Conservation (phyloP, 2,329 filamentous ascomycete species). For the Shiraia sp. region DNA sequence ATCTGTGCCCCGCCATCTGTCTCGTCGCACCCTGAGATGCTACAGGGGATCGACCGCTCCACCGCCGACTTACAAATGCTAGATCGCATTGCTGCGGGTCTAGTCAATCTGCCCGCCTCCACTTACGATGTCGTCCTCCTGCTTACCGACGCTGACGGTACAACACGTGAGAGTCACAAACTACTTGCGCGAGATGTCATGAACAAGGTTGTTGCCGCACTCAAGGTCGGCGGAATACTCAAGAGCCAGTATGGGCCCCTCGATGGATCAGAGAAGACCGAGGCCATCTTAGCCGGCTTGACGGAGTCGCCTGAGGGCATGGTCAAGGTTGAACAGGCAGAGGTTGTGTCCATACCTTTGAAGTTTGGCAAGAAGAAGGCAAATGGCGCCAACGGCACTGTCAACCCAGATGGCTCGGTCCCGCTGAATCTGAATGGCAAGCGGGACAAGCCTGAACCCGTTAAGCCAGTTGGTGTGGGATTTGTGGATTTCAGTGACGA, state of each 20-base stretch:
- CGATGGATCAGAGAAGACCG: slow-evolving; percentile 61
- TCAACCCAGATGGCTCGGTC: slow-evolving; percentile 44
- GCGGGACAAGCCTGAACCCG: slow-evolving; percentile 46
- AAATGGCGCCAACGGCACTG: slow-evolving; percentile 24
- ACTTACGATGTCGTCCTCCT: slow-evolving; percentile 87
- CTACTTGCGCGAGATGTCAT: slow-evolving; percentile 72
- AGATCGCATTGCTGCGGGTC: slow-evolving; percentile 81
- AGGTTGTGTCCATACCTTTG: slow-evolving; percentile 63
- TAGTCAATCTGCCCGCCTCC: slow-evolving; percentile 73
- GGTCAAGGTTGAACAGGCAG: slow-evolving; percentile 69
- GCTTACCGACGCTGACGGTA: slow-evolving; percentile 75
- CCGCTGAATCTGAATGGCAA: slow-evolving; percentile 46
- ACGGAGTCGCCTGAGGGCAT: slow-evolving; percentile 67
- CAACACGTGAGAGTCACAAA: slow-evolving; percentile 61
- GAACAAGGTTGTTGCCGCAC: slow-evolving; percentile 67
- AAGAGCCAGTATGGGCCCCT: slow-evolving; percentile 70
- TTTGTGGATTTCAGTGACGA: slow-evolving; percentile 68
- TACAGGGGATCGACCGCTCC: slow-evolving; percentile 73
- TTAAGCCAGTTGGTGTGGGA: slow-evolving; percentile 40
- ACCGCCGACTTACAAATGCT: slow-evolving; percentile 95
- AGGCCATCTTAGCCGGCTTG: slow-evolving; percentile 83
- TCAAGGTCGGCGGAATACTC: slow-evolving; percentile 71
- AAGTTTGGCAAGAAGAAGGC: slow-evolving; percentile 67
- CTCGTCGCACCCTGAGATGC: slow-evolving; percentile 78
- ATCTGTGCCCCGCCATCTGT: slow-evolving; percentile 87